Evolutionary conservation across 148 eudicot genomes (phyloP).

Genomic region (Nepenthes mirabilis): DNA sequence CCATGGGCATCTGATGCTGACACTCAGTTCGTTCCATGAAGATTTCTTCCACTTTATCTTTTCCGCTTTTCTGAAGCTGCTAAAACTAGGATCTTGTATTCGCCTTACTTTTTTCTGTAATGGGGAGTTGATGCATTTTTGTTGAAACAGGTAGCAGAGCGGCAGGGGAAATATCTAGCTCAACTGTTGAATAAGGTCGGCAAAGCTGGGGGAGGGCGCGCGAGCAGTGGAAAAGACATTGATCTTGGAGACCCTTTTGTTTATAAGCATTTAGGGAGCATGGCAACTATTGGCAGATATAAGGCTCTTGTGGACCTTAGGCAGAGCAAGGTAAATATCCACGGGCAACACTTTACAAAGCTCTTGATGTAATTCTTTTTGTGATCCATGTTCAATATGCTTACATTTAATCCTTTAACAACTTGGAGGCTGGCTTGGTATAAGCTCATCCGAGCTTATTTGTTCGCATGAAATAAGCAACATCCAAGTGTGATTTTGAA

Average conservation of each 20-base stretch:
- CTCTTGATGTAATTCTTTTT: background rate
- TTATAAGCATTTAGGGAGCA: conserved; percentile 85
- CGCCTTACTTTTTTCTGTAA: too few relatives aligned
- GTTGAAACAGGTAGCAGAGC: conserved; percentile 75
- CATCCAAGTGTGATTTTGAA: too few relatives aligned
- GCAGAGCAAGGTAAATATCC: conserved; percentile 69
- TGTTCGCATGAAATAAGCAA: too few relatives aligned
- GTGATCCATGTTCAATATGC: background rate
- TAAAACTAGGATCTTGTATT: too few relatives aligned
- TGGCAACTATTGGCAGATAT: conserved; percentile 95
- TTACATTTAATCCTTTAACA: background rate
- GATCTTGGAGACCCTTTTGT: conserved; percentile 65
- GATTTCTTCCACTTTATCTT: background rate
- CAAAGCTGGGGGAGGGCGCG: conserved; percentile 69
- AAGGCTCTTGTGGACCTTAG: conserved; percentile 96
- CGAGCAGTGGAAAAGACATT: conserved; percentile 39
- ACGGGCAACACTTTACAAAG: too few relatives aligned
- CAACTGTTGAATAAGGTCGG: conserved; percentile 52
- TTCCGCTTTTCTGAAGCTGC: background rate
- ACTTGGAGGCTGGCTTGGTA: too few relatives aligned
- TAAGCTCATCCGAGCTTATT: too few relatives aligned
- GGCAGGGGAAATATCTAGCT: conserved; percentile 87
- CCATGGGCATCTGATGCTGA: too few relatives aligned
- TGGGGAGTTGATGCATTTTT: background rate
- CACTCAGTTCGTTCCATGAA: too few relatives aligned